Percentiles rank a stretch among this genome's conserved stretches.
Conservation (phyloP, 2,329 filamentous ascomycete genomes). For the Talaromyces sp. region DNA sequence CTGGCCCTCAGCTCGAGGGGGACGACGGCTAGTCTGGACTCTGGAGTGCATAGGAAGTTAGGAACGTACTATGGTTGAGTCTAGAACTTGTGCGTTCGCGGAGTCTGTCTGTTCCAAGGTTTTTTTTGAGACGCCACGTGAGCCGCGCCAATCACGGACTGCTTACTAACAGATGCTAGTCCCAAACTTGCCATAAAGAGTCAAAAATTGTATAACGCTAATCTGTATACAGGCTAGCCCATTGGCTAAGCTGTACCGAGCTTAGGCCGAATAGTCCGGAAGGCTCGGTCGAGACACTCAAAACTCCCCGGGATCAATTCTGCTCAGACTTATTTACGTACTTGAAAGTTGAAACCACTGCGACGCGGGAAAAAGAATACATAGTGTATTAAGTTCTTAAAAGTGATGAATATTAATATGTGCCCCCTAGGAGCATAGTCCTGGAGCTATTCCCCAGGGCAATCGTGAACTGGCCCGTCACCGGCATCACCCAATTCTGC, state of each 20-base stretch:
- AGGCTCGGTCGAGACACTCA: neutral
- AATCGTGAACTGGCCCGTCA: slow-evolving; percentile 35
- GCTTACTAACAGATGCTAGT: neutral
- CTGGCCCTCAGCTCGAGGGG: neutral
- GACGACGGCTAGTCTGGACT: too few relatives aligned
- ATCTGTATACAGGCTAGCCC: neutral
- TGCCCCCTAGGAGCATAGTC: slow-evolving; percentile 31
- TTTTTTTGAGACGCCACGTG: slow-evolving; percentile 1
- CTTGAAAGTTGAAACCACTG: too few relatives aligned
- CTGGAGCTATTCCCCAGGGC: slow-evolving; percentile 37
- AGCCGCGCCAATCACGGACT: neutral
- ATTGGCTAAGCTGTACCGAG: neutral
- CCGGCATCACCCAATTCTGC: slow-evolving; percentile 67
- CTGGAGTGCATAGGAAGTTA: neutral
- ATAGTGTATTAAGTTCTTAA: neutral
- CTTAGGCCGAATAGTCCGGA: neutral
- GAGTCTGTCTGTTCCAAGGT: neutral
- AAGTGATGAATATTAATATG: slow-evolving; percentile 24
- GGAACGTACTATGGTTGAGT: neutral
- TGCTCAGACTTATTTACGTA: too few relatives aligned
- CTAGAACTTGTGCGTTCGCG: neutral
- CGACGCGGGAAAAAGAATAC: neutral
- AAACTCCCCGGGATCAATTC: neutral
- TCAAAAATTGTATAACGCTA: neutral
- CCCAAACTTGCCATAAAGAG: neutral